These are phyloP conservation scores for Eragrostis nindensis DNA, from an alignment of 176 grass and related monocot genomes.

Conservation along the genomic window DNA sequence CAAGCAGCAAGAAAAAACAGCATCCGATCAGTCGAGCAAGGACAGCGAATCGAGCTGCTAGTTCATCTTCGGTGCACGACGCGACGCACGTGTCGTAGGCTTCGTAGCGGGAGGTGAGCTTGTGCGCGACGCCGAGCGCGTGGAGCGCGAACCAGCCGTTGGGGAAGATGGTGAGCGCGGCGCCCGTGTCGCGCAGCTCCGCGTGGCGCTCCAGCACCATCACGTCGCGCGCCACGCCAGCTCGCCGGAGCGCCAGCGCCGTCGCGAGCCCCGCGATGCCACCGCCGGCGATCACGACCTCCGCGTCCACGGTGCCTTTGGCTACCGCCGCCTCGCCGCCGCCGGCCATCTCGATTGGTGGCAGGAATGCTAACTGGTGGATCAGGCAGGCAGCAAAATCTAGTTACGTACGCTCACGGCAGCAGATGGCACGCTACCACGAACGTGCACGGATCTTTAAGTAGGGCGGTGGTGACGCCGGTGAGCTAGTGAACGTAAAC, in stretches of 20 bases:
- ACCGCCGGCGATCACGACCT: conserved; percentile 68
- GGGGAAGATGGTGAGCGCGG: conserved; percentile 53
- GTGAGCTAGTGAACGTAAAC: too few species aligned
- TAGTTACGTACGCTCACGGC: neutral
- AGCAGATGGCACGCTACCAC: too few species aligned
- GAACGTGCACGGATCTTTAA: too few species aligned
- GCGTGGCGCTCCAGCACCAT: conserved; percentile 64
- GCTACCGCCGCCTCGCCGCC: neutral
- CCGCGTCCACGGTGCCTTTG: conserved; percentile 32
- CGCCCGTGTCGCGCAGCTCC: conserved; percentile 51
- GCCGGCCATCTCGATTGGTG: conserved; percentile 10
- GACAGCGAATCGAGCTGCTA: neutral
- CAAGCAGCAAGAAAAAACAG: too few species aligned
- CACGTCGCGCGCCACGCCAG: conserved; percentile 1
- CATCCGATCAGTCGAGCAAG: too few species aligned
- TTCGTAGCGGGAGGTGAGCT: conserved; percentile 43
- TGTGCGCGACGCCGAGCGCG: conserved; percentile 64
- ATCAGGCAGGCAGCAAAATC: neutral
- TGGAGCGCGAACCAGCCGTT: conserved; percentile 71
- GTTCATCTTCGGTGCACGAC: too few species aligned
- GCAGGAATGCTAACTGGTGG: neutral
- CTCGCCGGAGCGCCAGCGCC: conserved; percentile 50
- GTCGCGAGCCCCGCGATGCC: conserved; percentile 69
- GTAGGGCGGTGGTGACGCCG: too few species aligned
- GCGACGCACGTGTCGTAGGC: conserved; percentile 35